These are phyloP conservation scores for Pythium pyrilobum DNA, from an alignment of 352 stramenopile genomes.

Conservation along the genomic window DNA sequence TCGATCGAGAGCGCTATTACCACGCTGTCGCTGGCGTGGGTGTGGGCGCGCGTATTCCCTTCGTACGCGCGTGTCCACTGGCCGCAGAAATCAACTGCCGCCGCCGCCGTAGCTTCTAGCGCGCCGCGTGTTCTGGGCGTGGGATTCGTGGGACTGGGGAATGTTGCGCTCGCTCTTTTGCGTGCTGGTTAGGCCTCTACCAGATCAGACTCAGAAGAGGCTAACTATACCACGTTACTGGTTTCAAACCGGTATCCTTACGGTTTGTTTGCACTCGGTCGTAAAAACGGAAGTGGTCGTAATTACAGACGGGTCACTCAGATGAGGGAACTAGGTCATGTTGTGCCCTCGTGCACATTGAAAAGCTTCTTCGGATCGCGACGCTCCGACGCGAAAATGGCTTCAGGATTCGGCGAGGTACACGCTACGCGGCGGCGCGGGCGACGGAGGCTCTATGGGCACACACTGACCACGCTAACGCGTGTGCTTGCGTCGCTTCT, in stretches of 20 bases:
- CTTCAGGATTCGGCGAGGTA: slow-evolving; percentile 27
- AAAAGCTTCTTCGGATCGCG: too few species aligned
- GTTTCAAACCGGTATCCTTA: not conserved
- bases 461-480: not conserved
- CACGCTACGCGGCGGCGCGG: not conserved
- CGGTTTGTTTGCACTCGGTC: too few species aligned
- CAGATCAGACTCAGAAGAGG: slow-evolving; percentile 6
- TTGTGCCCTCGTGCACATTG: too few species aligned
- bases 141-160: not conserved
- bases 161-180: not conserved
- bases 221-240: too few species aligned
- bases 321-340: not conserved
- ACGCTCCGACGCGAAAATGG: too few species aligned
- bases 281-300: not conserved
- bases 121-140: too few species aligned
- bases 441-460: not conserved
- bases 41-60: not conserved
- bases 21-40: not conserved
- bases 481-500: not conserved
- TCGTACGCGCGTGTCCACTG: not conserved
- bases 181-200: not conserved
- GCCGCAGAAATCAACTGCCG: too few species aligned
- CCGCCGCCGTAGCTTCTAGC: too few species aligned
- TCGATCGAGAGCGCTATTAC: not conserved
- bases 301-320: slow-evolving; percentile 1